phyloP scores from a whole-genome alignment of 768 basidiomycete species.

The Trametes cinnabarina region DNA sequence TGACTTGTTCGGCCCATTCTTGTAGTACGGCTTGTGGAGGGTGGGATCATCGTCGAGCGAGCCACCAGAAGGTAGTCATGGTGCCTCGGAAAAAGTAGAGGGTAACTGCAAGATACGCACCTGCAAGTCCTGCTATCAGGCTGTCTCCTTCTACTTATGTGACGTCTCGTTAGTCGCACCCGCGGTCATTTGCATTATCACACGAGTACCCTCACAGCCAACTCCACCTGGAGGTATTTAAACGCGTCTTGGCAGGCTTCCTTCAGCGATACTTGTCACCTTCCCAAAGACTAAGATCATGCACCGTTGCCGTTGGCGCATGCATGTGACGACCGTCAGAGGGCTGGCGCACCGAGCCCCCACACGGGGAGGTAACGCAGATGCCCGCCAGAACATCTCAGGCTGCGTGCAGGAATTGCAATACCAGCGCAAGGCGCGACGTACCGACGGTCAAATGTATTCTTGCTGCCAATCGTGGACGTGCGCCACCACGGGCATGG shows the following conservation, averaged over 20 bases:
- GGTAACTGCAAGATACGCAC: no score
- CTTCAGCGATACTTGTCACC: not conserved
- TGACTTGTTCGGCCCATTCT: not conserved
- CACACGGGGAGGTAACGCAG: not conserved
- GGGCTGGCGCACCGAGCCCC: no score
- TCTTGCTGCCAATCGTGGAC: not conserved
- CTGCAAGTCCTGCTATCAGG: no score
- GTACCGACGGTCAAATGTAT: not conserved
- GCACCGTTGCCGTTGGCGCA: not conserved
- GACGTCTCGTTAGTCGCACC: no score
- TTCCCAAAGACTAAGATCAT: no score
- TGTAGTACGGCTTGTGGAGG: conserved; percentile 13
- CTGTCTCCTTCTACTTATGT: no score
- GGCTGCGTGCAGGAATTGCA: not conserved
- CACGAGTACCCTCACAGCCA: no score
- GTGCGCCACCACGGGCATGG: not conserved
- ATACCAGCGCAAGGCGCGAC: not conserved
- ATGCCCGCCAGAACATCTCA: not conserved
- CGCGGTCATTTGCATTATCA: no score
- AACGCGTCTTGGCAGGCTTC: not conserved
- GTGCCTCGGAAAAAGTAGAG: no score
- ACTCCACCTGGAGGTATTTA: no score
- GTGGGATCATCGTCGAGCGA: conserved; percentile 14
- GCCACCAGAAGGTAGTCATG: no score
- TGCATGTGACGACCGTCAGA: not conserved